phyloP scores from a whole-genome alignment of 2,329 filamentous ascomycete species.

The Drechslerella stenobrocha region DNA sequence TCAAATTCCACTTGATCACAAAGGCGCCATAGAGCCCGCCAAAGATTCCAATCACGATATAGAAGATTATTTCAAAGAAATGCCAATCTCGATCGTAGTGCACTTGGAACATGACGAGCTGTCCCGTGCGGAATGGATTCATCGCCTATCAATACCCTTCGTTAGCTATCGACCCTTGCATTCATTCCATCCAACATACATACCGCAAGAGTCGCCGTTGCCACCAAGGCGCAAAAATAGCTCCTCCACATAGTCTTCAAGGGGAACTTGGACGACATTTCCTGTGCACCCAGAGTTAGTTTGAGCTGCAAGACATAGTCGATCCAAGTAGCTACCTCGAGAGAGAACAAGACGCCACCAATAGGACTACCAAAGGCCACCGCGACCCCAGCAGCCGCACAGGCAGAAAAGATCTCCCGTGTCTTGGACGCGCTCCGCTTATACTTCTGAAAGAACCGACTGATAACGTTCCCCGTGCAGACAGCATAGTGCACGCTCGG shows the following conservation, averaged over 20 bases:
- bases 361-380: conserved; percentile 98
- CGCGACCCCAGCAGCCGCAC: conserved; percentile 89
- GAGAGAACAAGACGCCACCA: conserved; percentile 90
- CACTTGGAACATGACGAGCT: conserved; percentile 99
- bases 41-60: conserved; percentile 86
- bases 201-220: conserved; percentile 82
- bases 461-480: conserved; percentile 95
- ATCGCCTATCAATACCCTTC: conserved; percentile 64
- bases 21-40: conserved; percentile 94
- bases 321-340: conserved; percentile 64
- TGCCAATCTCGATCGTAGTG: conserved; percentile 96
- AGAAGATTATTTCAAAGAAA: conserved; percentile 94
- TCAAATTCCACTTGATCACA: conserved; percentile 96
- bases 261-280: conserved; percentile 96
- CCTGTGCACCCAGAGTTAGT: conserved; percentile 56
- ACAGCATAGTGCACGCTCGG: conserved; percentile 99
- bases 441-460: conserved; percentile 89
- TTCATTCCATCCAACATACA: conserved; percentile 50
- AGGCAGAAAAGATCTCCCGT: conserved; percentile 89
- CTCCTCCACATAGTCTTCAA: conserved; percentile 97
- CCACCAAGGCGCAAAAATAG: conserved; percentile 95
- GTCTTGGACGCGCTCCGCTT: conserved; percentile 89
- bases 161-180: not conserved
- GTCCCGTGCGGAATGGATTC: conserved; percentile 96
- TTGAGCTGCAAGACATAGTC: not conserved